Base-by-base conservation (phyloP, 768 basidiomycete species). In the Dentipellis sp. region DNA sequence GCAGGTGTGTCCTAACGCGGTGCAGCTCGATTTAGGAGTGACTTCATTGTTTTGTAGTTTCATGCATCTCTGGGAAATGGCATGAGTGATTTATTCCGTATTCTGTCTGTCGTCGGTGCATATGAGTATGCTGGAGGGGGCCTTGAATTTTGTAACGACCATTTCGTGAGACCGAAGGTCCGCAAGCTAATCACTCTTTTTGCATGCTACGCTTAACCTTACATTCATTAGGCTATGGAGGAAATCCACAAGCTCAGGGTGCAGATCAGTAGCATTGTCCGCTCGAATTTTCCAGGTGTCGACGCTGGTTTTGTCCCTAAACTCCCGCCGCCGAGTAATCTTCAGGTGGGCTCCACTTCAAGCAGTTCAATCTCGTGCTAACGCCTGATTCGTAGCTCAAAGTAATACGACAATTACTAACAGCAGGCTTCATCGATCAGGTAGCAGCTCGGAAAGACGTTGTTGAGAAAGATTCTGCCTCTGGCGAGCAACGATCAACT, bases 231-330 rank as follows among this genome's bases (percentile, higher is more conserved):
- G 94, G 91, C 93, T 0, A 98, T 99, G 94, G 91, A 97, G 71
- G 97, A 99, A 72, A 95, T 97, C 37, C 97, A 94, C 69, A 97
- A 98, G 67, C 77, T 99, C 4, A 82, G 94, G 37, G 78, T 83
- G 0, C 97, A 99, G 65, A 86, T 99, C 56, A 88, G 81, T 63
- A 81, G 79, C 56, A 94, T 98, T 47, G 89, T 95, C 4, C 77
- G 78, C 55, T 73, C 78, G n/a, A 88, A 88, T 65, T 91, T 94
- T 60, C 80, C 86, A 3, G 80, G 77, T 4, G 68, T 76, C 4
- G 76, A 85, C 54, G 72, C 80, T 1, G 80, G 78, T 10, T 85
- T 90, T 61, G 69, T 75, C 3, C 77, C 79, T 3, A 82, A 85
- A 56, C 74, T 97, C 11, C 65, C 72, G 39, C 95, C 93, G 19